Conservation (phyloP, 495 filamentous ascomycete genomes). For the Cercophora newfieldiana region DNA sequence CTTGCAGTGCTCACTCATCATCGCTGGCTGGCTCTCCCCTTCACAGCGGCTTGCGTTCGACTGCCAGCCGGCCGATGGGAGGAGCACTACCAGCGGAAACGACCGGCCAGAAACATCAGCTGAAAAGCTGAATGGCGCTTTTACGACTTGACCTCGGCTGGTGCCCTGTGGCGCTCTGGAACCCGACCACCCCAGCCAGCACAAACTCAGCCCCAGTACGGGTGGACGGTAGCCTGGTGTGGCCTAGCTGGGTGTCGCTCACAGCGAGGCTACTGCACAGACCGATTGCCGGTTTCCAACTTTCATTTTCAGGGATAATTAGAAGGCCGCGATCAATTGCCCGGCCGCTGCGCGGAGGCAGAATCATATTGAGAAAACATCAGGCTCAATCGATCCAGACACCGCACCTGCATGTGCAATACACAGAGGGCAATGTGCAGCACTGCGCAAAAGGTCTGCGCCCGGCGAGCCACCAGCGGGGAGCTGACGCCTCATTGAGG, state of each 20-base stretch:
- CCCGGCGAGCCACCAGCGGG: neutral
- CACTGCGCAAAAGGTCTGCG: neutral
- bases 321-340: neutral
- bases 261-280: neutral
- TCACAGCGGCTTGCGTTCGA: neutral
- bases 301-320: neutral
- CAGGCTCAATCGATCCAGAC: slow-evolving; percentile 8
- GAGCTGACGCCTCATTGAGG: neutral
- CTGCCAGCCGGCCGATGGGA: neutral
- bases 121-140: neutral
- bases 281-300: neutral
- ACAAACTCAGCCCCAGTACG: neutral
- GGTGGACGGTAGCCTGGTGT: slow-evolving; percentile 1
- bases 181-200: neutral
- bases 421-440: neutral
- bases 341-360: neutral
- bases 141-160: neutral
- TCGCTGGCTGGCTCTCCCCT: neutral
- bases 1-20: slow-evolving; percentile 13
- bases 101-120: neutral
- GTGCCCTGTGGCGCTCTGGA: neutral
- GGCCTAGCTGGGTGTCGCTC: neutral
- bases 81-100: neutral
- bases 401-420: neutral
- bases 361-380: neutral